Base-by-base conservation (phyloP, 1,284 basidiomycete species). In the Tilletiopsis washingtonensis region DNA sequence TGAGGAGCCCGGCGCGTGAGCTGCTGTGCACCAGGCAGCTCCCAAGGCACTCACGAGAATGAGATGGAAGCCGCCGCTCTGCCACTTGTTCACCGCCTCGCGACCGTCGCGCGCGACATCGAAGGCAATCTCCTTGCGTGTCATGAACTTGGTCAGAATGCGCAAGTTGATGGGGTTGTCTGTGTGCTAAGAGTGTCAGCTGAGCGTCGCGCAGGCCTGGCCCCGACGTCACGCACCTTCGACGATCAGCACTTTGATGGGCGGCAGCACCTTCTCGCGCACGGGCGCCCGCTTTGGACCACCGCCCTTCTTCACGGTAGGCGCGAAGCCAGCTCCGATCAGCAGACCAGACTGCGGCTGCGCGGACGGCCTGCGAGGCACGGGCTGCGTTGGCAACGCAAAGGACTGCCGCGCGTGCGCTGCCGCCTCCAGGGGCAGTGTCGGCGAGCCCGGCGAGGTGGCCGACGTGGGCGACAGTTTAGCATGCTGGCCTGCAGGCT, bases 151-250 rank as follows among this genome's bases (percentile, higher is more conserved):
- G 32, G 86, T 87, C 53, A 98, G 77, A 74, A 98, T 96, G 23
- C 87, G 91, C 70, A 93, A 91, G 74, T 99, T 98, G 77, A 99
- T 98, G 3, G 89, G 88, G 71, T 99, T 99, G 77, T 99, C 94
- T 96, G 64, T n/a, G n/a, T n/a, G n/a, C n/a, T n/a, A n/a, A 23
- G 20, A 11, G 34, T 4, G 21, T 15, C 17, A 20, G 3, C 7
- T 6, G 17, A 20, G 38, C 7, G 15, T 15, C 2, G 38, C 17
- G 38, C 2, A 43, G 17, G 25, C 14, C 5, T n/a, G 9, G 23
- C 15, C 20, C 32, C 11, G 25, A 17, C 7, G 24, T 43, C 42
- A 43, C 54, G 24, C 20, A 56, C 54, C 54, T 56, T 73, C 70
- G 12, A 73, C 70, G 42, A 73, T 69, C 24, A 73, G 54, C 37